A percentile compares a stretch with the other conserved stretches of the same genome.
These are phyloP conservation scores for Phytophthora cactorum DNA, from an alignment of 352 stramenopile genomes.

Conservation along the genomic window DNA sequence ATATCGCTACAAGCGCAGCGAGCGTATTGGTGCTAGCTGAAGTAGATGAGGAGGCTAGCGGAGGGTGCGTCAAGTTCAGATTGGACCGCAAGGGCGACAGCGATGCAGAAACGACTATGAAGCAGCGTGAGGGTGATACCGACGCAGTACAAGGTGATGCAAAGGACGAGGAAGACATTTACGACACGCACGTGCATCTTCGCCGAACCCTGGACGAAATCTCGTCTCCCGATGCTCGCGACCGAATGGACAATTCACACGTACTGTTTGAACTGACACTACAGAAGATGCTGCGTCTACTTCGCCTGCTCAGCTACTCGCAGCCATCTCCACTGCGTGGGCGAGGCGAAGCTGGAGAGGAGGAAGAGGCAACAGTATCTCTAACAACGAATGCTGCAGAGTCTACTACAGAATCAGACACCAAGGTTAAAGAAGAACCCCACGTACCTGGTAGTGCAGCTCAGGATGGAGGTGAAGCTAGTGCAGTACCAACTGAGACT, in stretches of 20 bases:
- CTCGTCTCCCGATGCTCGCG: constrained; percentile 68
- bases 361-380: not conserved
- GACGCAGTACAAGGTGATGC: constrained; percentile 11
- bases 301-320: constrained; percentile 81
- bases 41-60: constrained; percentile 65
- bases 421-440: constrained; percentile 25
- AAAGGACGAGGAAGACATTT: constrained; percentile 44
- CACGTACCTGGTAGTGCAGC: constrained; percentile 4
- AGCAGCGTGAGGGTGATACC: constrained; percentile 6
- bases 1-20: constrained; percentile 41
- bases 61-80: constrained; percentile 74
- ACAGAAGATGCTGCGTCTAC: constrained; percentile 70
- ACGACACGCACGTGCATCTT: constrained; percentile 77
- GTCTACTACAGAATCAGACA: constrained; percentile 8
- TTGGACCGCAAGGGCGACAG: constrained; percentile 50
- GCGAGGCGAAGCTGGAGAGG: constrained; percentile 8
- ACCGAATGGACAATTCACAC: constrained; percentile 81
- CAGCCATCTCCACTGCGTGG: constrained; percentile 36
- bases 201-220: constrained; percentile 65
- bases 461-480: constrained; percentile 22
- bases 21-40: constrained; percentile 73
- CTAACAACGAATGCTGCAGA: constrained; percentile 8
- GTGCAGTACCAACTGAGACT: constrained; percentile 6
- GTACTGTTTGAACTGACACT: constrained; percentile 84
- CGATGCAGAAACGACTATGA: constrained; percentile 10